Base-by-base conservation (phyloP, 495 filamentous ascomycete genomes). In the Aspergillus nanangensis region DNA sequence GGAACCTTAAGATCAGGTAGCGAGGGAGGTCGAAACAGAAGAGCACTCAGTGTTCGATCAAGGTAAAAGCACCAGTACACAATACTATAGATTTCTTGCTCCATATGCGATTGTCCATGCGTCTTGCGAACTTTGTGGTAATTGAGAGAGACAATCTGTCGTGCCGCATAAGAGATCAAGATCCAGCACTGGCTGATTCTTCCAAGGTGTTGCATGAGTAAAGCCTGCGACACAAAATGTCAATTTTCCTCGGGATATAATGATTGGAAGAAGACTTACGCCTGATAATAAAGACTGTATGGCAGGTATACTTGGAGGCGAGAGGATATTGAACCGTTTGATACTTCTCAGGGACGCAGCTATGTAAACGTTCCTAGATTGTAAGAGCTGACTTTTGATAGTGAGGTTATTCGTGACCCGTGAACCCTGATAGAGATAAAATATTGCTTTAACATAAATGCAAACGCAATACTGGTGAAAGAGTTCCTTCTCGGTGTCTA, bases 31-130 rank as follows among this genome's bases (percentile, higher is more conserved):
- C 59, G 58, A 34, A 38, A 33, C n/a, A 65, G 52, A 38, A 65
- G 54, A 21, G 54, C 23, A 38, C 61, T 60, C 3, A 62, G 42
- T 1, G 61, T 60, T 20, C 56, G 47, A 35, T 65, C 61, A 13
- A 62, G 48, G 43, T 58, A 65, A 24, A 52, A 65, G 31, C 61
- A 65, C 58, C 62, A 65, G 23, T 45, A 62, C 8, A 65, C 41
- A 19, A 36, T 54, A 11, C 50, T 52, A 10, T 52, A 36, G 13
- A 60, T 60, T 14, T 65, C 56, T 15, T 58, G 47, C 17, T 58
- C 38, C 0, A 22, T n/a, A 2, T 48, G 27, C 8, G 53, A 51
- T 11, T 18, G 29, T 1, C 13, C 23, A 7, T n/a, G 43, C 5
- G 36, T 14, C n/a, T 38, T 41, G 24, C 25, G 8, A 8, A 50